Percentiles rank a stretch among this genome's conserved stretches.
These are phyloP conservation scores for Naematelia aurantialba DNA, from an alignment of 768 basidiomycete genomes.

Conservation along the genomic window DNA sequence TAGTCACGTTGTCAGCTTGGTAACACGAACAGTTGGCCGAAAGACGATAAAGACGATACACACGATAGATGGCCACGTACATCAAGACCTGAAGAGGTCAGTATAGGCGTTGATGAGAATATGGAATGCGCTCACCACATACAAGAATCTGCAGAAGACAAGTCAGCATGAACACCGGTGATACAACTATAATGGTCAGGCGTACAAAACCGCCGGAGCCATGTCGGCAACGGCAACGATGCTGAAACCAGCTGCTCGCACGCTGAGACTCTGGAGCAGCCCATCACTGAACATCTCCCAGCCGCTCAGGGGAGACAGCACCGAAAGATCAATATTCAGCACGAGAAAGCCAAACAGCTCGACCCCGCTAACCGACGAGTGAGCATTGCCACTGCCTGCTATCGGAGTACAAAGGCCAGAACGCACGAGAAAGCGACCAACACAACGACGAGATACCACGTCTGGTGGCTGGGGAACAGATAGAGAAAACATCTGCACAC, in stretches of 20 bases:
- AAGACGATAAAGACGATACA: background rate
- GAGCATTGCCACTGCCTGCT: background rate
- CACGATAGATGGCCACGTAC: constrained; percentile 45
- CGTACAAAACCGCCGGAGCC: constrained; percentile 38
- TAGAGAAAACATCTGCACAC: constrained; percentile 41
- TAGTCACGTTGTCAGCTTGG: constrained; percentile 1
- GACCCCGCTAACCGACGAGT: constrained; percentile 14
- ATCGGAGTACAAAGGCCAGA: background rate
- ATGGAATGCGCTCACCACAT: background rate
- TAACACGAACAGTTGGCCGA: background rate
- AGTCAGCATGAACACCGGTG: background rate
- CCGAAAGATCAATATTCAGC: constrained; percentile 38
- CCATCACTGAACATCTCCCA: constrained; percentile 39
- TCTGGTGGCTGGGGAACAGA: constrained; percentile 47
- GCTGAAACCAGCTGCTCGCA: constrained; percentile 39
- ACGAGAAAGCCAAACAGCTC: constrained; percentile 39
- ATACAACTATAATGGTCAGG: background rate
- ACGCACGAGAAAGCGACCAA: constrained; percentile 39
- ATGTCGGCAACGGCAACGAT: constrained; percentile 33
- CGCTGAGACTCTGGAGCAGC: constrained; percentile 38
- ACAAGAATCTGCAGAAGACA: constrained; percentile 2
- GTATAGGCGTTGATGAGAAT: background rate
- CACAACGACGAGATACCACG: constrained; percentile 41
- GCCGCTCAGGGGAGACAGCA: constrained; percentile 14
- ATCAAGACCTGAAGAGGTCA: constrained; percentile 33